Base-by-base conservation (phyloP, 805 yeast genomes). In the Metahyphopichia silvanorum region DNA sequence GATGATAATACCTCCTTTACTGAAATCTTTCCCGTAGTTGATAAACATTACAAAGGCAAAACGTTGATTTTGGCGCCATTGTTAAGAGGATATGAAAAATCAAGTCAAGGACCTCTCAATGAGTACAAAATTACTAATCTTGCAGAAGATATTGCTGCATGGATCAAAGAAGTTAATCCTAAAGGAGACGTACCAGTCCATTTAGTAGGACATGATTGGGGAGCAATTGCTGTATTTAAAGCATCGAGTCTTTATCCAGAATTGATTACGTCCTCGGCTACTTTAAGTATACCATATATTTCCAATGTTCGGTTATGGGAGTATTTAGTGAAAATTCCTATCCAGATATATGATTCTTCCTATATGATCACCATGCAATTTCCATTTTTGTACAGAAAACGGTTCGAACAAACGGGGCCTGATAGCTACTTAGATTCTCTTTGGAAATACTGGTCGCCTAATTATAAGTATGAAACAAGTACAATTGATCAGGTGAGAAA, bases 171-270 rank as follows among this genome's bases (percentile, higher is more conserved):
- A 29, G 33, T 60, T 15, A 32, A 33, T 14, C 27, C 29, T 9
- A 31, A 37, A n/a, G 26, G 33, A 9, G 15, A 27, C 8, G 38
- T 47, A 12, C 61, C 65, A 3, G 59, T 64, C 8, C 68, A 64
- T 39, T 35, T 66, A 22, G 53, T 66, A 11, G 70, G 70, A 16
- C 71, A 66, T 41, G 71, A 66, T 42, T 66, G 71, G 71, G 71
- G 71, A 14, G 69, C 71, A 7, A 42, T 62, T 13, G 53, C 56
- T 18, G 41, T 63, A 5, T 63, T 51, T 43, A 60, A 60, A 37
- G 45, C 64, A 3, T 62, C 68, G 3, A 40, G 50, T 14, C 31
- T 51, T 28, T 63, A 53, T 31, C 71, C 71, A 1, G 60, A 60
- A 4, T 29, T 50, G 26, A 39, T 66, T 13, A 43, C 60, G 2